Base-by-base conservation (phyloP, 176 grass and related monocot species). In the Oropetium thomaeum region DNA sequence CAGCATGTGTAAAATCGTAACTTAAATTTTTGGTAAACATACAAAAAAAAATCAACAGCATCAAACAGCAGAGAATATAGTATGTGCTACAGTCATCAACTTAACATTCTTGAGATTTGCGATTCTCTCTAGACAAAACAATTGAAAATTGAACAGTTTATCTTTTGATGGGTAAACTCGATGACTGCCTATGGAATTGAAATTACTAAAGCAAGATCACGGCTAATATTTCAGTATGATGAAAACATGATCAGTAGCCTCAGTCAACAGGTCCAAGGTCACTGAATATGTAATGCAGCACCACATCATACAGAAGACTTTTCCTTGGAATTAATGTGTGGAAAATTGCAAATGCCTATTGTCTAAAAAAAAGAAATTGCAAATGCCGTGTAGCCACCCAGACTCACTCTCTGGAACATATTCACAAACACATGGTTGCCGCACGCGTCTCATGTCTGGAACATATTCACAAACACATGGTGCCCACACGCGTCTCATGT, bases 381-480 rank as follows among this genome's bases (percentile, higher is more conserved):
- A 49, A 4, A 29, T 13, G 53, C 13, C 44, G 45, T 30, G 48
- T 8, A 65, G 5, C 49, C 62, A 79, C 11, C 10, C 31, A 73
- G 32, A 34, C 15, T 2, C 44, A 75, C n/a, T 2, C 55, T 41
- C 14, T 17, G 48, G 20, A 20, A 65, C 23, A n/a, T 55, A 58
- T 77, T 80, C 79, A 72, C 58, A 49, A 58, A 72, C 66, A 72
- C 73, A 14, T 26, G 27, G 53, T 4, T 23, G 28, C 5, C n/a
- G 22, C 72, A 14, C 12, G 28, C 25, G 10, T 58, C n/a, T n/a
- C 44, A 75, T 2, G 62, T 41, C 14, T 17, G 48, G 20, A 20
- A 65, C 23, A n/a, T 55, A 58, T 77, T 80, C 79, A 72, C 58
- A 49, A 58, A 72, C 66, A 72, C 73, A 14, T 26, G 27, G 53